Conservation (phyloP, 805 yeast genomes). For the Cyberlindnera samutprakarnensis region DNA sequence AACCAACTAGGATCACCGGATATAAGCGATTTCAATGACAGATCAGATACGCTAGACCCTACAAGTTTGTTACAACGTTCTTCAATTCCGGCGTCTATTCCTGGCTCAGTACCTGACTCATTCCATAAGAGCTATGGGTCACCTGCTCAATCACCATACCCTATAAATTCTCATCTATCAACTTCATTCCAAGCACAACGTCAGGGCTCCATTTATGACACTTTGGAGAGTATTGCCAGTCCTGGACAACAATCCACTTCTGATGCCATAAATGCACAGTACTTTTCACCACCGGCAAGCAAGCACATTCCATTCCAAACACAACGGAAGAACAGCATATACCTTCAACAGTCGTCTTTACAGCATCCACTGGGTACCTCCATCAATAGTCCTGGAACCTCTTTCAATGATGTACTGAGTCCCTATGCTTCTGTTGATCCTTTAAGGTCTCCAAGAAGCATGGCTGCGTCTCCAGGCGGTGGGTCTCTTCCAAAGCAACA, state of each 20-base stretch:
- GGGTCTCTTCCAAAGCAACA: conserved; percentile 22
- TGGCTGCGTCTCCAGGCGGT: conserved; percentile 22
- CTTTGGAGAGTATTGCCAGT: conserved; percentile 17
- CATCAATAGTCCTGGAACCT: conserved; percentile 6
- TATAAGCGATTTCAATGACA: neutral
- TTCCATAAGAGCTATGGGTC: conserved; percentile 14
- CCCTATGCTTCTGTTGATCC: conserved; percentile 23
- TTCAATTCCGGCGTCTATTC: neutral
- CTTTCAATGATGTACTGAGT: conserved; percentile 19
- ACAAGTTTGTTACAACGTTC: conserved; percentile 3
- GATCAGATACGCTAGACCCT: conserved; percentile 5
- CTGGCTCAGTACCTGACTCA: conserved; percentile 1
- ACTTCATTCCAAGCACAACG: conserved; percentile 17
- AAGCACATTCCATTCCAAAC: conserved; percentile 8
- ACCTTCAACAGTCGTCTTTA: neutral
- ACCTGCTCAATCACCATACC: conserved; percentile 19
- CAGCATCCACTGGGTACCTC: neutral
- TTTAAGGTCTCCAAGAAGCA: conserved; percentile 25
- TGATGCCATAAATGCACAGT: conserved; percentile 12
- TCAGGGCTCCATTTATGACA: conserved; percentile 18
- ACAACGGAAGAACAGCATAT: neutral
- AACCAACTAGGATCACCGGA: neutral
- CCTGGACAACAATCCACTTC: conserved; percentile 9
- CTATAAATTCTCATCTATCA: conserved; percentile 10
- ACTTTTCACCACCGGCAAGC: conserved; percentile 20